These are phyloP conservation scores for Schwanniomyces polymorphus DNA, from an alignment of 805 yeast genomes.

Conservation along the genomic window DNA sequence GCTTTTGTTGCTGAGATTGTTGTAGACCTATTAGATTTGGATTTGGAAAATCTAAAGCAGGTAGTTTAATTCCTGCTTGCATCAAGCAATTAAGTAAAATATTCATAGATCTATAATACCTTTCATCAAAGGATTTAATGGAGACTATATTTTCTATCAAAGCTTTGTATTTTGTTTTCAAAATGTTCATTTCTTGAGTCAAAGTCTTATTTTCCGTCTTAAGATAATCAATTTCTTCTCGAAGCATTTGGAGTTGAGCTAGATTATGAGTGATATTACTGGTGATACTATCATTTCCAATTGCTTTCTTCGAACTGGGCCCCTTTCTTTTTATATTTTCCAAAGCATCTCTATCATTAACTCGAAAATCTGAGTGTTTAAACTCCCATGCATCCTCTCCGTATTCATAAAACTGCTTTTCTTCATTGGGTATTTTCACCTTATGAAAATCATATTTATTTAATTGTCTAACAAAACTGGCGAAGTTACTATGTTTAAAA, in stretches of 20 bases:
- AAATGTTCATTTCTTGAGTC: conserved; percentile 33
- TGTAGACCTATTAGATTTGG: conserved; percentile 19
- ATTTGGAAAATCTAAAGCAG: conserved; percentile 58
- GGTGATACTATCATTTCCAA: neutral
- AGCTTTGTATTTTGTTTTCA: conserved; percentile 62
- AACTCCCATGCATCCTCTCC: conserved; percentile 93
- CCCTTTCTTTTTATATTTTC: conserved; percentile 87
- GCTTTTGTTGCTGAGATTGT: conserved; percentile 2
- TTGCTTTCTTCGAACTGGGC: conserved; percentile 52
- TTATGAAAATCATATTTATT: conserved; percentile 98
- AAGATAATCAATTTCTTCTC: conserved; percentile 32
- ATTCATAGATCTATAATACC: conserved; percentile 53
- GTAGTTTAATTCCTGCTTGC: conserved; percentile 67
- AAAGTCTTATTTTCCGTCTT: conserved; percentile 31
- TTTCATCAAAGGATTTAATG: conserved; percentile 56
- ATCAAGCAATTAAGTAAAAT: conserved; percentile 48
- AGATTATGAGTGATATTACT: conserved; percentile 4
- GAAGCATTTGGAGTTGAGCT: conserved; percentile 20
- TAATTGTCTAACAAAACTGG: conserved; percentile 92
- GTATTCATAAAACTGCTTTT: conserved; percentile 50
- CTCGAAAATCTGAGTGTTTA: conserved; percentile 83
- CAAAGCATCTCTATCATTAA: conserved; percentile 72
- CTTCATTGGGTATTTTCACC: conserved; percentile 73
- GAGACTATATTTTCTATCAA: conserved; percentile 61
- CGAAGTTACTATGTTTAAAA: conserved; percentile 93